Evolutionary conservation across 495 filamentous ascomycete species (phyloP), one percentile per base, ranked within the genome.

Genomic region (Jackrogersella multiformis): DNA sequence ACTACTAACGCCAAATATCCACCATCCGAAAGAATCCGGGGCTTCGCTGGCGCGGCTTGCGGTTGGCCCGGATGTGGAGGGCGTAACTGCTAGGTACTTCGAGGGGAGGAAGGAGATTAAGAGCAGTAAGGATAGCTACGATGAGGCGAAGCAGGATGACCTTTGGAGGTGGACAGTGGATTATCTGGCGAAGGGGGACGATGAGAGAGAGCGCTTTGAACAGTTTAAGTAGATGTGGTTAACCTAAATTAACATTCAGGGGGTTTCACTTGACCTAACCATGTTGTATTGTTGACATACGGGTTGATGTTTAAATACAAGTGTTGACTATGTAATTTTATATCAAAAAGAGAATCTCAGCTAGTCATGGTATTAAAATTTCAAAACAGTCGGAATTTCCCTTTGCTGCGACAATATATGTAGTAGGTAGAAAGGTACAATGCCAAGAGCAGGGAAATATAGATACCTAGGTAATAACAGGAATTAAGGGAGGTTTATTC

Each of bases 111-210:
- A 74, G 64, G 55, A 70, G 48, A 78, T 80, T 6, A 67, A 61
- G 60, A 78, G 72, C 28, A 80, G 79, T 58, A 56, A 70, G 26
- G 65, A 42, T 20, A 83, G 79, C 55, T 77, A 81, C 38, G 74
- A 78, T 30, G 68, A 74, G 61, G 62, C 36, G 23, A 81, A 81
- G 61, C 79, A 81, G 68, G 81, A 84, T 23, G 78, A 81, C 69
- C 64, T 83, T 46, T 85, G 79, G 78, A 64, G 70, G 53, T 85
- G 79, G 80, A 86, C 81, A 15, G 71, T 86, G 41, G 74, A 77
- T 41, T 63, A 75, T 36, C 69, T 82, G 8, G 79, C 73, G 16
- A 63, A 64, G 64, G 67, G 76, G 38, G 72, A 77, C 9, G 63
- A 63, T 8, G 78, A 81, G 62, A 61, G 39, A 42, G 61, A 45